These are phyloP conservation scores for Chiua virens DNA, from an alignment of 768 basidiomycete genomes.

Conservation along the genomic window DNA sequence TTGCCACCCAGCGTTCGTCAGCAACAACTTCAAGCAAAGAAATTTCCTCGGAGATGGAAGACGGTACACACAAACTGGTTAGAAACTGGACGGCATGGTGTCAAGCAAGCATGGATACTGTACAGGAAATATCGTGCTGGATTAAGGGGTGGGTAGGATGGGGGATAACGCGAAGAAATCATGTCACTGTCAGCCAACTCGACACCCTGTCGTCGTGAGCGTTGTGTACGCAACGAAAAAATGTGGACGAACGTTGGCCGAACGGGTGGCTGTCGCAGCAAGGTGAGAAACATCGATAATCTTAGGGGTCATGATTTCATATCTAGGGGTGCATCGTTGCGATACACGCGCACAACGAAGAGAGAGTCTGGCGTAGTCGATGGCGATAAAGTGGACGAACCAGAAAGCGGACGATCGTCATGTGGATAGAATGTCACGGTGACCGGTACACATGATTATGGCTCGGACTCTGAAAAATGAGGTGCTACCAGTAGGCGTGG, in stretches of 20 bases:
- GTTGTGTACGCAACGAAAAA: constrained; percentile 5
- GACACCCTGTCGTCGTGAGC: background rate
- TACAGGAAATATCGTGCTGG: constrained; percentile 4
- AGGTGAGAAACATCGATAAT: constrained; percentile 19
- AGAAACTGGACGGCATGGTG: background rate
- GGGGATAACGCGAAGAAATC: constrained; percentile 7
- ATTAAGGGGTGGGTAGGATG: constrained; percentile 3
- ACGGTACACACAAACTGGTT: background rate
- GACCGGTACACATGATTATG: constrained; percentile 1
- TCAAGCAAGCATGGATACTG: constrained; percentile 2
- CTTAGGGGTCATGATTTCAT: constrained; percentile 29
- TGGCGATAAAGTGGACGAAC: constrained; percentile 24
- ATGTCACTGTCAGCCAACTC: constrained; percentile 2
- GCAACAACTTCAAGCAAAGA: background rate
- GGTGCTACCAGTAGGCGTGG: constrained; percentile 7
- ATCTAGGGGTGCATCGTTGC: constrained; percentile 22
- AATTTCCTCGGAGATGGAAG: constrained; percentile 26
- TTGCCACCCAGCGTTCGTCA: constrained; percentile 1
- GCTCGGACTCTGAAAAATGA: constrained; percentile 12
- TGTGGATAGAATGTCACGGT: constrained; percentile 1
- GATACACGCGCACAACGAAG: constrained; percentile 11
- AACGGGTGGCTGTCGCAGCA: constrained; percentile 10
- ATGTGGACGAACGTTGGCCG: constrained; percentile 2
- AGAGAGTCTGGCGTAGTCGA: constrained; percentile 12
- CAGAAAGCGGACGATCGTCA: constrained; percentile 2